Conservation (phyloP, 768 basidiomycete species). For the Suillus alpinus region DNA sequence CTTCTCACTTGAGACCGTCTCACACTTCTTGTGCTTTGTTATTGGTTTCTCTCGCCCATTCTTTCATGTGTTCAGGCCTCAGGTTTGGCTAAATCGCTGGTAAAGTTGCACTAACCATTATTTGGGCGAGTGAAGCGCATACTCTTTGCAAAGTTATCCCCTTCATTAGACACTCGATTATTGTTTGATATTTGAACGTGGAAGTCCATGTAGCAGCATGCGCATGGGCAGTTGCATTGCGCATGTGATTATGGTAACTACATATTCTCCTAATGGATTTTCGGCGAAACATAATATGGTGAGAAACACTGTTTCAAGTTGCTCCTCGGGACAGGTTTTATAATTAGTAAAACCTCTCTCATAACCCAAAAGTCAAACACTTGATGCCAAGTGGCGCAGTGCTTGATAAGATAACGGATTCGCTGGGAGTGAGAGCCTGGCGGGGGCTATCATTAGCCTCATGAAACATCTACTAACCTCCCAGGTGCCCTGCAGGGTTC, state of each 20-base stretch:
- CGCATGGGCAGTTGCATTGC: neutral
- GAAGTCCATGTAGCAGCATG: slow-evolving; percentile 2
- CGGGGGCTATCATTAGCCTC: neutral
- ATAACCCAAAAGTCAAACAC: neutral
- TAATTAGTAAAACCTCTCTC: too few relatives aligned
- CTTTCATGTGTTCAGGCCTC: neutral
- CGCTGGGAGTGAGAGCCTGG: slow-evolving; percentile 2
- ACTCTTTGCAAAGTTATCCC: neutral
- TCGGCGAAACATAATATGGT: slow-evolving; percentile 7
- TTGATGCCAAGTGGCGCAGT: neutral
- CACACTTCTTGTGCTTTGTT: neutral
- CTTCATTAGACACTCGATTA: slow-evolving; percentile 6
- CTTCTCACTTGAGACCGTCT: neutral
- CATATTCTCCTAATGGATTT: slow-evolving; percentile 6
- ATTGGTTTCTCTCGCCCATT: neutral
- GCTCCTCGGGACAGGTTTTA: neutral
- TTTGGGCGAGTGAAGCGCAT: slow-evolving; percentile 2
- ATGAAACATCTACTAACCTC: neutral
- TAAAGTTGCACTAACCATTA: slow-evolving; percentile 1
- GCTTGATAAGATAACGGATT: slow-evolving; percentile 4
- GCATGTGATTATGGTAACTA: slow-evolving; percentile 4
- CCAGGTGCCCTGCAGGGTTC: neutral
- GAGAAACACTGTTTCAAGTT: neutral
- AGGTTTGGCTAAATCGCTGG: neutral
- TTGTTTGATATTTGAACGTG: slow-evolving; percentile 6